These are phyloP conservation scores for Saturnispora galanensis DNA, from an alignment of 805 yeast species.

Conservation along the genomic window DNA sequence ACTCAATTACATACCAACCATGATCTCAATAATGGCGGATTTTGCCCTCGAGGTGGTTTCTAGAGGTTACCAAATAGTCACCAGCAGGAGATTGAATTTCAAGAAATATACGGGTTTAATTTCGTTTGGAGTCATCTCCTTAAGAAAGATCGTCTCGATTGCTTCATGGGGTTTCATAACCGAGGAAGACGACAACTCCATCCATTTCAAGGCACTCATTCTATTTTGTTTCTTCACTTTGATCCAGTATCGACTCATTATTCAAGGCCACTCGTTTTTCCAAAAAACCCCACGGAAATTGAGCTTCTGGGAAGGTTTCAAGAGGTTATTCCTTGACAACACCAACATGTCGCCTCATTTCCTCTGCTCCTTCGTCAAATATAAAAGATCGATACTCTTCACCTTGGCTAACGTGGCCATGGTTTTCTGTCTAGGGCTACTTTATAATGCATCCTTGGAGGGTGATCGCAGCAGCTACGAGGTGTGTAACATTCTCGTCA, in stretches of 20 bases:
- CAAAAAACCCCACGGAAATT: slow-evolving; percentile 1
- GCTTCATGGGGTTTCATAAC: slow-evolving; percentile 23
- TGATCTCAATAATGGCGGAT: slow-evolving; percentile 18
- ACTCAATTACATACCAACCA: slow-evolving; percentile 17
- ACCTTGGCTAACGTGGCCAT: background rate
- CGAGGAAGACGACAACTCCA: slow-evolving; percentile 20
- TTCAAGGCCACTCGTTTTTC: slow-evolving; percentile 11
- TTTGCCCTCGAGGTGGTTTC: slow-evolving; percentile 9
- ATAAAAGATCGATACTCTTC: slow-evolving; percentile 2
- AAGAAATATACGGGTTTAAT: slow-evolving; percentile 13
- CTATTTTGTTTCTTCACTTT: slow-evolving; percentile 17
- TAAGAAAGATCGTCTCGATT: slow-evolving; percentile 23
- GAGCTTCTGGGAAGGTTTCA: slow-evolving; percentile 15
- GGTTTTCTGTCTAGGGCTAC: background rate
- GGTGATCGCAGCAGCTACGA: background rate
- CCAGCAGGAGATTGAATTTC: background rate
- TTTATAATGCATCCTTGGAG: slow-evolving; percentile 3
- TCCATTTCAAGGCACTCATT: slow-evolving; percentile 22
- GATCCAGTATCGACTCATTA: slow-evolving; percentile 23
- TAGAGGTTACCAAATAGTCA: background rate
- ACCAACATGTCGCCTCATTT: background rate
- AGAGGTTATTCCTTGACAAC: slow-evolving; percentile 9
- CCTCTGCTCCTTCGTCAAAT: slow-evolving; percentile 1
- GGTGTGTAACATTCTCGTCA: background rate
- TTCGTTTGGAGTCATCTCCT: slow-evolving; percentile 19